A percentile compares a stretch with the other conserved stretches of the same genome.
phyloP scores from a whole-genome alignment of 2,329 filamentous ascomycete species.

The Myriosclerotinia duriaeana region DNA sequence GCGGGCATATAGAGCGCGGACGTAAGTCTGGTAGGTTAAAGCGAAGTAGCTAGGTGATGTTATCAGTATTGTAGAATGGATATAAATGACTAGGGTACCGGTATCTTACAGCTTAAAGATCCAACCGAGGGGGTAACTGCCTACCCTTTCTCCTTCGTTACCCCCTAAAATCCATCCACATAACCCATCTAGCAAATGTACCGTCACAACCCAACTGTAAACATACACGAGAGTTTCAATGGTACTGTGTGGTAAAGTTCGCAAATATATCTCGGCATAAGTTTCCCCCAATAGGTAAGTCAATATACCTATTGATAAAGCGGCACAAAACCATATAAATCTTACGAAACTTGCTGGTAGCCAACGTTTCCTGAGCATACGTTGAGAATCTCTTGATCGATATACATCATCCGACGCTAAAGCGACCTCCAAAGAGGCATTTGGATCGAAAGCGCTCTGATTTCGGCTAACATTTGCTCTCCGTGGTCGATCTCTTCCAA shows the following conservation, averaged over 20 bases:
- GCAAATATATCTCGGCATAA: conserved; percentile 67
- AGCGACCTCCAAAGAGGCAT: conserved; percentile 38
- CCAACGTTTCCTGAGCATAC: conserved; percentile 46
- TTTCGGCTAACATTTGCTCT: conserved; percentile 42
- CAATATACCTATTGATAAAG: conserved; percentile 60
- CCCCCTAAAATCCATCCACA: conserved; percentile 67
- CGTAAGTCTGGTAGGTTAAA: conserved; percentile 70
- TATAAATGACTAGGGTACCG: neutral
- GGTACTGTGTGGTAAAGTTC: conserved; percentile 64
- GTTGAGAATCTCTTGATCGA: conserved; percentile 27
- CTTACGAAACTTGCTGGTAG: conserved; percentile 66
- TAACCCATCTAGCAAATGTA: conserved; percentile 62
- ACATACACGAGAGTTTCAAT: conserved; percentile 68
- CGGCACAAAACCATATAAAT: conserved; percentile 68
- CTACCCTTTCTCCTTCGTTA: conserved; percentile 64
- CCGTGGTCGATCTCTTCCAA: conserved; percentile 44
- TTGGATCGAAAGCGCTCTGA: conserved; percentile 36
- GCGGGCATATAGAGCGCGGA: conserved; percentile 66
- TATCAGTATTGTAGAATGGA: conserved; percentile 17
- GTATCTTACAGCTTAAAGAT: conserved; percentile 63
- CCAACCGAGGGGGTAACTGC: conserved; percentile 69
- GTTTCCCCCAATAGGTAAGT: conserved; percentile 68
- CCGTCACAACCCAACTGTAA: conserved; percentile 67
- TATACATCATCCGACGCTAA: conserved; percentile 33
- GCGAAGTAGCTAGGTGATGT: conserved; percentile 53